Base-by-base conservation (phyloP, 2,329 filamentous ascomycete genomes). In the Colletotrichum sublineola region DNA sequence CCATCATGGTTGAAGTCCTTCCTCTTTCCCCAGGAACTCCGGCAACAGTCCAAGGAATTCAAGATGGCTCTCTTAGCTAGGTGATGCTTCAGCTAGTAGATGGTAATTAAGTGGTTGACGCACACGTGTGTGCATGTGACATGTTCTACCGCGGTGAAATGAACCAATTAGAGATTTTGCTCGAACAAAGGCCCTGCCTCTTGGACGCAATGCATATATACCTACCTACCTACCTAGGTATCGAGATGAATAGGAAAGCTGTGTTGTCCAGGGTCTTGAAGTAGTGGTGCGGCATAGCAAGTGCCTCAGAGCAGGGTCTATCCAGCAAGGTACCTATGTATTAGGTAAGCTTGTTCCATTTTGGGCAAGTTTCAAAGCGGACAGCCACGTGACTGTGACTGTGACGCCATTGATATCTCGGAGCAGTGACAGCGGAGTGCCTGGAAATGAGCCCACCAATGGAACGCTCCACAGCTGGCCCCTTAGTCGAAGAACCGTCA, bases 391-490 rank as follows among this genome's bases (percentile, higher is more conserved):
- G 69, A 69, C 36, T 24, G 3, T 31, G 1, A 20, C 60, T 53
- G 69, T 72, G 68, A 71, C 68, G 68, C 58, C 69, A 72, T 72
- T 46, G 69, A 72, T 50, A 48, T 24, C n/a, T 42, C 24, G 52
- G 38, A 52, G 33, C 65, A 61, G 18, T 55, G 52, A 40, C 42
- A 36, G 48, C 52, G 40, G 50, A 38, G 53, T 69, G 69, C 58
- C 58, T 72, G 69, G 65, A 8, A 33, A 6, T 18, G 11, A 46
- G 58, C 44, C 29, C 15, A 9, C 69, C 65, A 72, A 72, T 68
- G 44, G 52, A 60, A 68, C 38, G 64, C 50, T 18, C 44, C n/a
- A 12, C 14, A 29, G 42, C 31, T 38, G 52, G 52, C 20, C 33
- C 20, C 38, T 29, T 42, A 57, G 38, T n/a, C 52, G 31, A 53